Conservation (phyloP, 495 filamentous ascomycete genomes). For the Lasiosphaeria hispida region DNA sequence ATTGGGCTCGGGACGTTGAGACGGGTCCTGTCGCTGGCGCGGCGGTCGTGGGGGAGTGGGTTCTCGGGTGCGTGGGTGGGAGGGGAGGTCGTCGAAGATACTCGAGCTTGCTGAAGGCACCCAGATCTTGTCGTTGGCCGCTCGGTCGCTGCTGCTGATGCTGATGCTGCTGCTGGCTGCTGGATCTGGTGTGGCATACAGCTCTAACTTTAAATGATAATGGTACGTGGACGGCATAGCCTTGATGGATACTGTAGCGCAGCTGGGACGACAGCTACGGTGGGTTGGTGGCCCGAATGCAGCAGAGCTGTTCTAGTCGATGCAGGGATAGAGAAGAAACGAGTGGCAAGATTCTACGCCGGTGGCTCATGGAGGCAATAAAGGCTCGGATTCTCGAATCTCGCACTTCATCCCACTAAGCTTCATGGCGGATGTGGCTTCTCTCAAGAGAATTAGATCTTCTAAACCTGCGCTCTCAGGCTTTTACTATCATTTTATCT, state of each 20-base stretch:
- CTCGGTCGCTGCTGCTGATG: constrained; percentile 9
- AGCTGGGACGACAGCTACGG: constrained; percentile 16
- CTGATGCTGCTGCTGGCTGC: constrained; percentile 13
- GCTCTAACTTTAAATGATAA: constrained; percentile 87
- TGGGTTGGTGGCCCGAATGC: background rate
- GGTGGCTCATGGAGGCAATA: constrained; percentile 16
- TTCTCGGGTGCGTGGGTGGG: constrained; percentile 30
- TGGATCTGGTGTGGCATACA: constrained; percentile 57
- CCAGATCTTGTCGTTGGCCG: constrained; percentile 33
- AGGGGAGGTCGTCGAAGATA: constrained; percentile 47
- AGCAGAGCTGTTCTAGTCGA: background rate
- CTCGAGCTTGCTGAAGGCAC: constrained; percentile 32
- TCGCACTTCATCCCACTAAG: background rate
- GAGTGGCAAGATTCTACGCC: background rate
- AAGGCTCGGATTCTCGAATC: constrained; percentile 13
- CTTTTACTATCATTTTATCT: too few species aligned
- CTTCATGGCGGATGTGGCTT: too few species aligned
- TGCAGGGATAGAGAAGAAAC: background rate
- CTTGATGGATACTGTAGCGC: constrained; percentile 5
- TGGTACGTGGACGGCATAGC: constrained; percentile 73
- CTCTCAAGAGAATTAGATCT: too few species aligned
- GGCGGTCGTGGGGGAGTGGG: too few species aligned
- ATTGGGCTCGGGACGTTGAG: too few species aligned
- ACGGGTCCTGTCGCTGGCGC: too few species aligned
- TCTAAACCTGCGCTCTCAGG: too few species aligned